Percentiles rank a stretch among this genome's conserved stretches.
These are phyloP conservation scores for Trypanosomatidae sp. DNA, from an alignment of 208 protist species.

Conservation along the genomic window DNA sequence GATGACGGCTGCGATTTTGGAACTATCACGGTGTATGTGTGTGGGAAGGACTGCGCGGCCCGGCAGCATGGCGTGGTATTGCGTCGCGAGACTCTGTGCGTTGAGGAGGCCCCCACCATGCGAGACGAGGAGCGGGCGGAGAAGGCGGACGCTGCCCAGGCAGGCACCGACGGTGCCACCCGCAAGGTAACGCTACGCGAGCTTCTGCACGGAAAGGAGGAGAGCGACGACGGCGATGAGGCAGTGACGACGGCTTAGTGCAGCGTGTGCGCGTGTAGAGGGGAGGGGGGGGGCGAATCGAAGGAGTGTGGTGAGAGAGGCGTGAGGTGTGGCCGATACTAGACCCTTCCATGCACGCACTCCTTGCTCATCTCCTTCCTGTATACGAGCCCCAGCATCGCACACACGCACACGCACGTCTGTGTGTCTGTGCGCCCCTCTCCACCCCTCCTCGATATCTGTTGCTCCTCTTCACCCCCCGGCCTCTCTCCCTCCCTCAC, in stretches of 20 bases:
- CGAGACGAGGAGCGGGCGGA: slow-evolving; percentile 22
- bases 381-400: neutral
- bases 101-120: slow-evolving; percentile 51
- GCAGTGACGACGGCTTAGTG: neutral
- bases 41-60: slow-evolving; percentile 55
- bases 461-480: neutral
- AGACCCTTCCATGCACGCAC: neutral
- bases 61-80: slow-evolving; percentile 43
- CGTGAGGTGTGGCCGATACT: neutral
- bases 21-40: slow-evolving; percentile 78
- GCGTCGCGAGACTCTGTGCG: slow-evolving; percentile 57
- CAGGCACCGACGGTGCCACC: neutral
- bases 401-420: neutral
- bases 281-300: neutral
- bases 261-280: neutral
- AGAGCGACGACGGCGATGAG: slow-evolving; percentile 4
- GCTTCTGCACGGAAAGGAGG: slow-evolving; percentile 17
- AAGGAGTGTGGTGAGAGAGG: too few relatives aligned
- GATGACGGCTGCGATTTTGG: slow-evolving; percentile 84
- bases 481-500: neutral
- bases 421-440: neutral
- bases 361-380: neutral
- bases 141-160: slow-evolving; percentile 20
- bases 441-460: neutral
- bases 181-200: slow-evolving; percentile 19